Percentiles rank a stretch among this genome's conserved stretches.
Evolutionary conservation across 148 eudicot genomes (phyloP).

Genomic region (Fagopyrum esculentum): DNA sequence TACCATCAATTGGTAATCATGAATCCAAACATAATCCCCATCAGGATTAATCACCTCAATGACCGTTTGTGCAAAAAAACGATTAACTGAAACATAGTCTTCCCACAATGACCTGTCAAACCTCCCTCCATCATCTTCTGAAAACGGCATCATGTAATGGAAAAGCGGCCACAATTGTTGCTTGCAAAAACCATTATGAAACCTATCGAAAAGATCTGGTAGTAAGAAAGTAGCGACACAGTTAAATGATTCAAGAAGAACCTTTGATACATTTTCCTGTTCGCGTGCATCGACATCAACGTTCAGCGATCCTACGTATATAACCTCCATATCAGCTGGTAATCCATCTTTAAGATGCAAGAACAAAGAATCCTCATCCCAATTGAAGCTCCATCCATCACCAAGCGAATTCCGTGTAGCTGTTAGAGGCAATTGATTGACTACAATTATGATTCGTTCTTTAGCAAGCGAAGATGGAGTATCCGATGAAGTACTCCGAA

Average conservation of each 20-base stretch:
- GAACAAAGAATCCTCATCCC: slow-evolving; percentile 39
- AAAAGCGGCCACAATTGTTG: slow-evolving; percentile 44
- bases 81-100: slow-evolving; percentile 40
- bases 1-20: slow-evolving; percentile 43
- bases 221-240: slow-evolving; percentile 36
- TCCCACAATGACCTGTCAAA: slow-evolving; percentile 41
- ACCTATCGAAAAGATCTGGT: slow-evolving; percentile 27
- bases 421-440: slow-evolving; percentile 26
- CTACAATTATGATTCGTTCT: slow-evolving; percentile 36
- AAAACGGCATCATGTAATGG: slow-evolving; percentile 42
- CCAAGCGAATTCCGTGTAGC: slow-evolving; percentile 25
- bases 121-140: slow-evolving; percentile 33
- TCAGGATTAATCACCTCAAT: slow-evolving; percentile 43
- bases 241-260: slow-evolving; percentile 30
- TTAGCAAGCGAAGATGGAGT: slow-evolving; percentile 25
- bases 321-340: slow-evolving; percentile 37
- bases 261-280: slow-evolving; percentile 37
- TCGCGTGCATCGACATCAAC: slow-evolving; percentile 31
- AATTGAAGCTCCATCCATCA: slow-evolving; percentile 33
- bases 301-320: slow-evolving; percentile 32
- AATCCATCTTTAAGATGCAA: slow-evolving; percentile 37
- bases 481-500: slow-evolving; percentile 35
- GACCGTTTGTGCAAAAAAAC: slow-evolving; percentile 33
- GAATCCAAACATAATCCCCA: slow-evolving; percentile 41
- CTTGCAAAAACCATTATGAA: slow-evolving; percentile 34